Base-by-base conservation (phyloP, 2,329 filamentous ascomycete species). In the Calonectria henricotiae region DNA sequence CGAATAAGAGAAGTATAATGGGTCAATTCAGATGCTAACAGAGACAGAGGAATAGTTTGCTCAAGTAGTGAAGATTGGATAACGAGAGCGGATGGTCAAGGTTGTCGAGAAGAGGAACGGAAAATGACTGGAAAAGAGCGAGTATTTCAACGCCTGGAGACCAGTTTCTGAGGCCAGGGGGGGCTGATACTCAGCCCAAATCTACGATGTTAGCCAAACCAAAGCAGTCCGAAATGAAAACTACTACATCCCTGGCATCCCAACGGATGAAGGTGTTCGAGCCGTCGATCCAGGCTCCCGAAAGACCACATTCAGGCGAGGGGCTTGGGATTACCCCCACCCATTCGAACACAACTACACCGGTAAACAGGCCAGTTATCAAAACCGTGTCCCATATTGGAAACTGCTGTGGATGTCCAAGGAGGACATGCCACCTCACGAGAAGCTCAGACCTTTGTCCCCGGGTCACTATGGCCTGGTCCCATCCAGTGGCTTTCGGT, bases 351-450 rank as follows among this genome's bases (percentile, higher is more conserved):
- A 39, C 49, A 30, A 62, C 60, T 61, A 60, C 64, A 61, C 65
- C 65, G 63, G 62, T 67, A 62, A 55, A 41, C 62, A 65, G 65
- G 23, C 43, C 61, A 47, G 51, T 58, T 54, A 49, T 64, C 41
- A 35, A 17, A 41, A 58, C 63, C 44, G 60, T 39, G 61, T 17
- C 62, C 62, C 62, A 68, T 65, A 65, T 70, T 49, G 55, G 65
- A 65, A 20, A 44, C 46, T 55, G 30, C 54, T 51, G 63, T 67
- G 60, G 70, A 44, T 41, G 55, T 23, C 60, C 55, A 49, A 67
- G 30, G 23, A 41, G 51, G 62, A 70, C 65, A 67, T 63, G 62
- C 69, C 72, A 74, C 67, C 66, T 73, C 68, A 73, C 69, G 61
- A 37, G 64, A 69, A 71, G 62, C 68, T 67, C 61, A 69, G 67